Evolutionary conservation across 2,329 filamentous ascomycete species (phyloP).

Genomic region (Fusarium bulbicola): DNA sequence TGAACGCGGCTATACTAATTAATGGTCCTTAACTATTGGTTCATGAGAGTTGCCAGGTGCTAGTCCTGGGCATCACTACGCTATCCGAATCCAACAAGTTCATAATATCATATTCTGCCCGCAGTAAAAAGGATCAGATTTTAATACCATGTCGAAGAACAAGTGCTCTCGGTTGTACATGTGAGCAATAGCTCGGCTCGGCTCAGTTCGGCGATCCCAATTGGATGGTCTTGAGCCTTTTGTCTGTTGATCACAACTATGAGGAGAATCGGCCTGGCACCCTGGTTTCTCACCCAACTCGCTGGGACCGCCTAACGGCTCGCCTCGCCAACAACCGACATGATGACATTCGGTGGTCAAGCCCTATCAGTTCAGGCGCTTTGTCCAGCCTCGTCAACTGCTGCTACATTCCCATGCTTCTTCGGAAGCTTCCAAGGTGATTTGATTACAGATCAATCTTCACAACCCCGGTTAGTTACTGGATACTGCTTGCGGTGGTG

Average conservation of each 20-base stretch:
- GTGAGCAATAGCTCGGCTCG: conserved; percentile 11
- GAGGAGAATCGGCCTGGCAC: conserved; percentile 24
- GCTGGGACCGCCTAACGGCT: conserved; percentile 41
- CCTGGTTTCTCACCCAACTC: conserved; percentile 37
- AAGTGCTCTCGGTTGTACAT: neutral
- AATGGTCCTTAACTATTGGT: neutral
- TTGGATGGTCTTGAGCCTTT: conserved; percentile 5
- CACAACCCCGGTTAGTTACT: conserved; percentile 10
- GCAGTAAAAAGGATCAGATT: conserved; percentile 2
- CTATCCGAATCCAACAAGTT: conserved; percentile 21
- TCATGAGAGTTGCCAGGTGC: neutral
- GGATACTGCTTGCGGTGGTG: conserved; percentile 25
- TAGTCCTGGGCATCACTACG: conserved; percentile 8
- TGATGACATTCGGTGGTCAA: conserved; percentile 39
- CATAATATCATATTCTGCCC: conserved; percentile 5
- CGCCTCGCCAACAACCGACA: conserved; percentile 42
- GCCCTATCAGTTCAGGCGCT: conserved; percentile 28
- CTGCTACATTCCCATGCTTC: conserved; percentile 5
- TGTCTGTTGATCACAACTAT: conserved; percentile 25
- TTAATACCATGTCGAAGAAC: neutral
- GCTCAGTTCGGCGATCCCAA: neutral
- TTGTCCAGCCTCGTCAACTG: conserved; percentile 7
- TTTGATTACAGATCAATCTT: conserved; percentile 29
- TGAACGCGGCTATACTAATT: neutral
- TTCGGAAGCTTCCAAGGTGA: conserved; percentile 17